These are phyloP conservation scores for Sideroxylon spinosum DNA, from an alignment of 179 eudicot genomes.

Conservation along the genomic window DNA sequence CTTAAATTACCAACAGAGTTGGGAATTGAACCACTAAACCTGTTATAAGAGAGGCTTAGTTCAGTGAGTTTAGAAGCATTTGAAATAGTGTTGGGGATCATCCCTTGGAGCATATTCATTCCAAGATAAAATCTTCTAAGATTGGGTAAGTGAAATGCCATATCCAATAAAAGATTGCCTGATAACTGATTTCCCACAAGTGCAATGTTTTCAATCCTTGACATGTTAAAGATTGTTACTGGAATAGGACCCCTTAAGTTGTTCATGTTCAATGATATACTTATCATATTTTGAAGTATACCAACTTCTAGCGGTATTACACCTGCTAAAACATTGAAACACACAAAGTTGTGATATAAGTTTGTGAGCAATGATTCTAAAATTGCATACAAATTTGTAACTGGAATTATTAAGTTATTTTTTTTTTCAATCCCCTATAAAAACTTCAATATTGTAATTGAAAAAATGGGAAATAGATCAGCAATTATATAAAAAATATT, in stretches of 20 bases:
- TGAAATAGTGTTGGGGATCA: background rate
- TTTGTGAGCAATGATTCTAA: too few relatives aligned
- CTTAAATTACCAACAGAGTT: background rate
- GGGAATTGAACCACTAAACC: background rate
- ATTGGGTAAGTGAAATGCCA: background rate
- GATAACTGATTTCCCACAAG: conserved; percentile 14
- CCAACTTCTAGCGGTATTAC: background rate
- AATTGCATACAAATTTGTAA: too few relatives aligned
- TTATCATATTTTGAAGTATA: background rate
- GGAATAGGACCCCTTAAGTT: conserved; percentile 20
- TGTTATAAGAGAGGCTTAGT: background rate
- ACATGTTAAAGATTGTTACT: conserved; percentile 24
- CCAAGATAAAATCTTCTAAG: background rate
- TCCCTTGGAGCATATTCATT: background rate
- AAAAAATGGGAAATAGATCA: too few relatives aligned
- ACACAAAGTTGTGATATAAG: too few relatives aligned
- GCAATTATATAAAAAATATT: too few relatives aligned
- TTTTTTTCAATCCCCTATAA: too few relatives aligned
- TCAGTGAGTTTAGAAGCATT: background rate
- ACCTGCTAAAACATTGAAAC: background rate
- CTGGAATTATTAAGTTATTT: too few relatives aligned
- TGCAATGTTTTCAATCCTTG: conserved; percentile 14
- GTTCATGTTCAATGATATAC: background rate
- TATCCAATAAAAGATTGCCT: conserved; percentile 21
- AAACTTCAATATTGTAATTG: too few relatives aligned